Percentiles rank a stretch among this genome's conserved stretches.
These are phyloP conservation scores for Rhinocladiella mackenziei DNA, from an alignment of 2,329 filamentous ascomycete species.

Conservation along the genomic window DNA sequence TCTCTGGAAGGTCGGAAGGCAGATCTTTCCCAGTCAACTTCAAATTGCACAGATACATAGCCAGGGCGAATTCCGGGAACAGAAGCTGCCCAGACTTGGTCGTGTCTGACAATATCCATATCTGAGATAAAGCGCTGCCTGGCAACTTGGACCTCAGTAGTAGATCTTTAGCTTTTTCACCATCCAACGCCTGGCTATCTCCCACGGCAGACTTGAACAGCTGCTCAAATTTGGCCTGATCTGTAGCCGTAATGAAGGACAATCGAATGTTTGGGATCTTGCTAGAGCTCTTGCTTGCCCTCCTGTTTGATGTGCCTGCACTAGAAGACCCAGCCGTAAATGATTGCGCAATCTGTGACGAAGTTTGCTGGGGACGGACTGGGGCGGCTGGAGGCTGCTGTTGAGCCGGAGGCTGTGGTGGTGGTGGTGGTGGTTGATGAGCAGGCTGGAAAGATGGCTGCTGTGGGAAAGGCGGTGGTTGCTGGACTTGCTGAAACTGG, in stretches of 20 bases:
- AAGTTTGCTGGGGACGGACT: slow-evolving; percentile 57
- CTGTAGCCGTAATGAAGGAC: slow-evolving; percentile 91
- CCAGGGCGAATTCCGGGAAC: slow-evolving; percentile 94
- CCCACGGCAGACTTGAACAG: slow-evolving; percentile 94
- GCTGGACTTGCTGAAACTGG: slow-evolving; percentile 47
- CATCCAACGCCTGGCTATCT: slow-evolving; percentile 77
- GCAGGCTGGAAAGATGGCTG: slow-evolving; percentile 43
- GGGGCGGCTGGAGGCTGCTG: slow-evolving; percentile 45
- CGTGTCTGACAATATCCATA: slow-evolving; percentile 93
- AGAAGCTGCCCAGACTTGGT: slow-evolving; percentile 94
- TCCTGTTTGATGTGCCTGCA: slow-evolving; percentile 58
- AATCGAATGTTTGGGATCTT: slow-evolving; percentile 88
- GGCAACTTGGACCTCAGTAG: slow-evolving; percentile 82
- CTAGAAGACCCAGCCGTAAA: slow-evolving; percentile 50
- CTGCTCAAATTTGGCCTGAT: slow-evolving; percentile 96
- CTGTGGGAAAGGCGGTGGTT: slow-evolving; percentile 60
- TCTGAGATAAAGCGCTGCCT: slow-evolving; percentile 82
- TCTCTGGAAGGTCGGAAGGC: slow-evolving; percentile 71
- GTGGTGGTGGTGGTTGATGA: slow-evolving; percentile 54
- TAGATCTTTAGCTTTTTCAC: slow-evolving; percentile 85
- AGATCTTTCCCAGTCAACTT: slow-evolving; percentile 82
- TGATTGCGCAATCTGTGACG: slow-evolving; percentile 61
- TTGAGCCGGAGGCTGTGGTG: slow-evolving; percentile 33
- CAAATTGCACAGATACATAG: slow-evolving; percentile 97
- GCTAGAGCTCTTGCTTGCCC: slow-evolving; percentile 56